A percentile compares a stretch with the other conserved stretches of the same genome.
These are phyloP conservation scores for Oryza australiensis DNA, from an alignment of 176 grass and related monocot genomes.

Conservation along the genomic window DNA sequence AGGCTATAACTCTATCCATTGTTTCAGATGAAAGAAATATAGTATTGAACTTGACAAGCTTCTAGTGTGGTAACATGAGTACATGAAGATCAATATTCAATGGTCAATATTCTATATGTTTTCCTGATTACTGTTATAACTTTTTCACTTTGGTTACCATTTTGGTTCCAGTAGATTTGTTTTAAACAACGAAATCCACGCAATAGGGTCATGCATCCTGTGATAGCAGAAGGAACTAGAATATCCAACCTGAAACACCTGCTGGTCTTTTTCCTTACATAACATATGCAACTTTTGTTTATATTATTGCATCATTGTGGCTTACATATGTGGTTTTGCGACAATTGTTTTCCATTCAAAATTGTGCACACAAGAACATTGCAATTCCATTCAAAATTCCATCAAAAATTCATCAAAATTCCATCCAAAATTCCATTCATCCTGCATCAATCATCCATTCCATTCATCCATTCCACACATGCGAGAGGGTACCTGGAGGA, in stretches of 20 bases:
- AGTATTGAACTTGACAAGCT: not conserved
- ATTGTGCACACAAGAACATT: too few species aligned
- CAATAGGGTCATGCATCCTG: not conserved
- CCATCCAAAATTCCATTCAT: too few species aligned
- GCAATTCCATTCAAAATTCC: too few species aligned
- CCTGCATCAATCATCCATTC: too few species aligned
- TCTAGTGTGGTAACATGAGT: not conserved
- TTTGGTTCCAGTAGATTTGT: constrained; percentile 5
- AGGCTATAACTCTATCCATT: not conserved
- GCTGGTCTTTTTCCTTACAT: not conserved
- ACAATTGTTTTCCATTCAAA: too few species aligned
- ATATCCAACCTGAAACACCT: not conserved
- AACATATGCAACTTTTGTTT: not conserved
- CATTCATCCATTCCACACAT: too few species aligned
- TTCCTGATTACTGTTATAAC: constrained; percentile 12
- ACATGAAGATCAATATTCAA: not conserved
- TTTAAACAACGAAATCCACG: not conserved
- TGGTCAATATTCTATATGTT: not conserved
- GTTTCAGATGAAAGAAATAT: not conserved
- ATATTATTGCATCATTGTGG: too few species aligned
- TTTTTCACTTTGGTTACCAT: not conserved
- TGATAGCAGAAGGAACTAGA: not conserved
- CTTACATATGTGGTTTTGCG: too few species aligned
- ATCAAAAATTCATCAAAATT: too few species aligned
- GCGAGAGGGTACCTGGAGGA: too few species aligned